phyloP scores from a whole-genome alignment of 768 basidiomycete species.

The Hypholoma sublateritium region DNA sequence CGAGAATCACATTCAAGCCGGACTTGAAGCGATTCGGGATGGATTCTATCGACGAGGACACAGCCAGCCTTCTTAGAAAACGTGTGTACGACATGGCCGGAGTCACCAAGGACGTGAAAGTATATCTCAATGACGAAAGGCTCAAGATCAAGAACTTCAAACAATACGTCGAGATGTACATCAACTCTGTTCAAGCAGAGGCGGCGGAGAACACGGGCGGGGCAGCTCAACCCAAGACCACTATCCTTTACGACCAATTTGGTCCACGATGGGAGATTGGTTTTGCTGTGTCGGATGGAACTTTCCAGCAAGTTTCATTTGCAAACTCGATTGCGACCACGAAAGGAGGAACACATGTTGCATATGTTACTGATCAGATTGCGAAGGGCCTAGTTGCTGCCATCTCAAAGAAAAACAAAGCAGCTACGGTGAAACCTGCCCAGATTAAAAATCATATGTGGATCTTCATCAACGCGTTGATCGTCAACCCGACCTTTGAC shows the following conservation, averaged over 20 bases:
- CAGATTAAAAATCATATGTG: slow-evolving; percentile 99
- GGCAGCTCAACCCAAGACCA: slow-evolving; percentile 75
- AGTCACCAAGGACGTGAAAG: slow-evolving; percentile 91
- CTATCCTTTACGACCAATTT: slow-evolving; percentile 79
- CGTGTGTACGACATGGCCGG: slow-evolving; percentile 98
- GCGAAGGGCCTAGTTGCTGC: slow-evolving; percentile 79
- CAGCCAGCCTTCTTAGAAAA: slow-evolving; percentile 82
- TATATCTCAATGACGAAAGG: slow-evolving; percentile 88
- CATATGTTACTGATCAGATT: slow-evolving; percentile 81
- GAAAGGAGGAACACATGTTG: slow-evolving; percentile 96
- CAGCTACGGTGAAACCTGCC: slow-evolving; percentile 85
- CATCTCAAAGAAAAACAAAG: slow-evolving; percentile 97
- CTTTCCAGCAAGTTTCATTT: slow-evolving; percentile 93
- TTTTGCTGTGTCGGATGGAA: slow-evolving; percentile 91
- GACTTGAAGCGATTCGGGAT: slow-evolving; percentile 93
- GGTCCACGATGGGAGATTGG: slow-evolving; percentile 91
- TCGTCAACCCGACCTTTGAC: slow-evolving; percentile 98
- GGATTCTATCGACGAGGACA: slow-evolving; percentile 88
- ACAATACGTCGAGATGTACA: slow-evolving; percentile 93
- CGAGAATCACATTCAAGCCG: slow-evolving; percentile 89
- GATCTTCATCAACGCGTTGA: slow-evolving; percentile 93
- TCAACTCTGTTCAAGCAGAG: slow-evolving; percentile 72
- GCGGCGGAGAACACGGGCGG: slow-evolving; percentile 72
- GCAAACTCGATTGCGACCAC: slow-evolving; percentile 96
- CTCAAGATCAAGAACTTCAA: slow-evolving; percentile 95